Evolutionary conservation across 2,329 filamentous ascomycete species (phyloP).

Genomic region (Helminthosporium solani): DNA sequence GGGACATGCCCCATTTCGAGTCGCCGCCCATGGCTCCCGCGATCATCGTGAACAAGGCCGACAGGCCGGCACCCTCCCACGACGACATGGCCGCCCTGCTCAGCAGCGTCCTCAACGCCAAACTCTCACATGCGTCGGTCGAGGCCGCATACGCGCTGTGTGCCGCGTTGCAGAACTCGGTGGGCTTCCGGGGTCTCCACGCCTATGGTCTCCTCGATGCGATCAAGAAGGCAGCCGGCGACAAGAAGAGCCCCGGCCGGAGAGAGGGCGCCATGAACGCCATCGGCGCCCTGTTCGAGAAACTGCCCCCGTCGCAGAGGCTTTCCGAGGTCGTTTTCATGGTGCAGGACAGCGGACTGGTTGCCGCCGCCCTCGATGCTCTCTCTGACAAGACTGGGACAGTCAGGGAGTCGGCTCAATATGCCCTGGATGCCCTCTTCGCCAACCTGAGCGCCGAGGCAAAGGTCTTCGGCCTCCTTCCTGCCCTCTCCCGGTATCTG

Average conservation of each 20-base stretch:
- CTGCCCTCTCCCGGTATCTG: constrained; percentile 73
- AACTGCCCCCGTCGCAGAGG: constrained; percentile 74
- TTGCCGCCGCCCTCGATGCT: constrained; percentile 75
- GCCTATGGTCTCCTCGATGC: constrained; percentile 63
- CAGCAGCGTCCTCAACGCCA: constrained; percentile 49
- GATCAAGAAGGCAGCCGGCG: constrained; percentile 74
- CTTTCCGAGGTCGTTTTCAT: constrained; percentile 80
- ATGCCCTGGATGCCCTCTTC: constrained; percentile 89
- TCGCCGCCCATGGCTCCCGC: constrained; percentile 52
- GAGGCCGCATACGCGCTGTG: constrained; percentile 66
- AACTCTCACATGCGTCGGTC: constrained; percentile 57
- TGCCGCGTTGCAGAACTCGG: constrained; percentile 64
- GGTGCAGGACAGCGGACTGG: constrained; percentile 73
- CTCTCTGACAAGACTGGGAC: constrained; percentile 87
- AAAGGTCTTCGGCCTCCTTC: constrained; percentile 78
- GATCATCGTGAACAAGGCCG: constrained; percentile 48
- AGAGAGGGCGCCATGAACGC: constrained; percentile 95
- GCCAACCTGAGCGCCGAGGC: constrained; percentile 76
- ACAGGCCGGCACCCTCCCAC: constrained; percentile 45
- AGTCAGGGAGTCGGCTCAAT: constrained; percentile 88
- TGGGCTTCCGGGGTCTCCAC: constrained; percentile 63
- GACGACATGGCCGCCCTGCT: constrained; percentile 49
- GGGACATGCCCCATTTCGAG: constrained; percentile 53
- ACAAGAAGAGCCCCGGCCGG: constrained; percentile 88
- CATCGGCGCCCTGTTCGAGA: constrained; percentile 89